Base-by-base conservation (phyloP, 163 green algal species). In the Scenedesmus sp. region DNA sequence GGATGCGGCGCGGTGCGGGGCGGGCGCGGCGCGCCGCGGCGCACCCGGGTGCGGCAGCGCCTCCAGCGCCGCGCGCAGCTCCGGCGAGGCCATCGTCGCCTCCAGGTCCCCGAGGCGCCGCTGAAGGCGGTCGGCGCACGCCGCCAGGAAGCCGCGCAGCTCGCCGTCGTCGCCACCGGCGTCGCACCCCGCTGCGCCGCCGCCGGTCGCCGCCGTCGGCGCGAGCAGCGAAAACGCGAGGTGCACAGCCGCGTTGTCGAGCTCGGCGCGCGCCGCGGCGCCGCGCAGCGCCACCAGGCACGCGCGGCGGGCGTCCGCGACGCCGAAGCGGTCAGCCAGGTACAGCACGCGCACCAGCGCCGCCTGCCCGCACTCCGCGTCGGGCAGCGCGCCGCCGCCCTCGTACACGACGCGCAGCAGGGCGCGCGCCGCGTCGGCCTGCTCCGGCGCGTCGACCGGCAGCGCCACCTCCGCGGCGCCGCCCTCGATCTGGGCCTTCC, bases 281-380 rank as follows among this genome's bases (percentile, higher is more conserved):
- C 70, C 45, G 22, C 34, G 60, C 22, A 63, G 39, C 34, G 45
- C 60, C 72, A 80, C 31, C 48, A 72, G 44, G 60, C 72, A 80
- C 31, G 72, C 72, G 50, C 20, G 2, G 22, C 14, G 14, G 29
- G 29, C 53, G 1, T 48, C 42, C 20, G 24, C 15, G 57, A 80
- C 72, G 2, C n/a, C 24, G 34, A 64, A 80, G 60, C 18, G 17
- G 34, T 80, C 58, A 9, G 44, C 22, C 4, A 80, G 10, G 31
- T 70, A 42, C 72, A 80, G 60, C 72, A 80, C 72, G 34, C 72
- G 42, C 20, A 80, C 72, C 22, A 80, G 22, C n/a, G 72, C 58
- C 4, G 57, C 44, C 24, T 78, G 56, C 42, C 36, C n/a, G 31
- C n/a, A 34, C 63, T 47, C 51, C 10, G 14, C 42, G 53, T 44